These are phyloP conservation scores for Trichoderma parareesei DNA, from an alignment of 495 filamentous ascomycete genomes.

Conservation along the genomic window DNA sequence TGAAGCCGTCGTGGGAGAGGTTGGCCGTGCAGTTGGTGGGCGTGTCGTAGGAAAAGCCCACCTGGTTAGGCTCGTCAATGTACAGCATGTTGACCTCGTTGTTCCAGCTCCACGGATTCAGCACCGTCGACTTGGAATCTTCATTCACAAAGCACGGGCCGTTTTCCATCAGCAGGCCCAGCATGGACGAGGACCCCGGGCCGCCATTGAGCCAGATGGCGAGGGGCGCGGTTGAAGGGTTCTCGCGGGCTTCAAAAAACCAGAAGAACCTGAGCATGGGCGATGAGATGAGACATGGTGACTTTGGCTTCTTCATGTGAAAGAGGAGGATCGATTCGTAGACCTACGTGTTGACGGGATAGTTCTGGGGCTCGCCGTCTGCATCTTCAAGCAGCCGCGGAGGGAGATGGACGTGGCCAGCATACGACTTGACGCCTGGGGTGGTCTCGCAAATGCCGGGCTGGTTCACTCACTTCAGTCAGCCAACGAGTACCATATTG, in stretches of 20 bases:
- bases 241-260: conserved; percentile 60
- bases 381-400: conserved; percentile 13
- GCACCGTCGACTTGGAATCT: conserved; percentile 19
- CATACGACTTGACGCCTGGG: conserved; percentile 45
- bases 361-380: conserved; percentile 24
- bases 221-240: conserved; percentile 47
- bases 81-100: conserved; percentile 68
- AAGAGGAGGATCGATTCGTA: too few species aligned
- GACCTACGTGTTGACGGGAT: conserved; percentile 50
- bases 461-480: conserved; percentile 1
- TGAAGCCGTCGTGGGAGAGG: conserved; percentile 20
- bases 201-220: conserved; percentile 67
- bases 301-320: too few species aligned
- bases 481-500: background rate
- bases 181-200: conserved; percentile 54
- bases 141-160: conserved; percentile 30
- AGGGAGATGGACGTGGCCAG: conserved; percentile 42
- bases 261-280: conserved; percentile 52
- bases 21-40: conserved; percentile 44
- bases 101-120: conserved; percentile 59
- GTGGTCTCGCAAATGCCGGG: conserved; percentile 45
- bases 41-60: conserved; percentile 49
- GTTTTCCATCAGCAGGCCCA: conserved; percentile 60
- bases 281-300: too few species aligned
- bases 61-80: conserved; percentile 56